Conservation (phyloP, 345 rosid species). For the Bruguiera sexangula region DNA sequence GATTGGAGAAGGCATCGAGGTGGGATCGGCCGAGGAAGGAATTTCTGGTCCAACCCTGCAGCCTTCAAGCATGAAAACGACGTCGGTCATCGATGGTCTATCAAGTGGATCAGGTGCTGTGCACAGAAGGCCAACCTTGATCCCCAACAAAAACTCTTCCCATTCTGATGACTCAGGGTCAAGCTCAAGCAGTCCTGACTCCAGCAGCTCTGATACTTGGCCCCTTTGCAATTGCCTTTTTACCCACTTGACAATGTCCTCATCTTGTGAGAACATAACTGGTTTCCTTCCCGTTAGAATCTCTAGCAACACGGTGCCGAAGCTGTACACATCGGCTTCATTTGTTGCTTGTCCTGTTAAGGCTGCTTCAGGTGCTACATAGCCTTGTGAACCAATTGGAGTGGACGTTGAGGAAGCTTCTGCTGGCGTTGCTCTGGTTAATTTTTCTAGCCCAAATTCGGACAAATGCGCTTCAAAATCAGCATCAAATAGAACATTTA, state of each 20-base stretch:
- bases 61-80: constrained; percentile 99
- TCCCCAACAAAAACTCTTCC: constrained; percentile 95
- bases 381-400: constrained; percentile 73
- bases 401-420: constrained; percentile 59
- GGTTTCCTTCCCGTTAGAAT: constrained; percentile 83
- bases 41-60: constrained; percentile 87
- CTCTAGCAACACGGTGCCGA: constrained; percentile 81
- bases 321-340: constrained; percentile 88
- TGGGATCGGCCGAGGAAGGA: constrained; percentile 80
- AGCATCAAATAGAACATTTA: constrained; percentile 83
- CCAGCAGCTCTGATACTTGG: constrained; percentile 73
- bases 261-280: constrained; percentile 85
- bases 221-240: constrained; percentile 88
- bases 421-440: constrained; percentile 43
- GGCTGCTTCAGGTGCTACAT: constrained; percentile 71
- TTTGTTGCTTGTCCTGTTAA: constrained; percentile 55
- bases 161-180: constrained; percentile 98
- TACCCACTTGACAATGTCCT: constrained; percentile 97
- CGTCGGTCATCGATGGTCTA: constrained; percentile 79
- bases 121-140: constrained; percentile 90
- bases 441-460: constrained; percentile 71
- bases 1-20: constrained; percentile 70
- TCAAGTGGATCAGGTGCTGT: constrained; percentile 86
- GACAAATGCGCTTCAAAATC: constrained; percentile 96
- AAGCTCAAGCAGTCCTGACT: constrained; percentile 84